phyloP scores from a whole-genome alignment of 2,329 filamentous ascomycete genomes.

The Penicillium fuscoglaucum region DNA sequence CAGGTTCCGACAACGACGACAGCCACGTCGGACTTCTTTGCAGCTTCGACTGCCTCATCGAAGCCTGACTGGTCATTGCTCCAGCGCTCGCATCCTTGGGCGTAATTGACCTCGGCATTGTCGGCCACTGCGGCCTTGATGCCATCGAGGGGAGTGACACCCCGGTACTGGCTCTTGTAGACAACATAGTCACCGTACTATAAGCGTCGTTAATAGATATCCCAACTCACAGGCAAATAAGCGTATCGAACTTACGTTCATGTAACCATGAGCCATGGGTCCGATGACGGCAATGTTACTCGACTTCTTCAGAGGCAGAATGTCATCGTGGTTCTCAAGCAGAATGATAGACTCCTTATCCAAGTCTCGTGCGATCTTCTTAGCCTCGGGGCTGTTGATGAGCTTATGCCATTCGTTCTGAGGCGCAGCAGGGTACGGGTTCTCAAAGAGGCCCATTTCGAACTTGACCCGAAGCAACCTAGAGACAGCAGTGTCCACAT shows the following conservation, averaged over 20 bases:
- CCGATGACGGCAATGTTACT: slow-evolving; percentile 73
- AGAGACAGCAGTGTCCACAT: slow-evolving; percentile 67
- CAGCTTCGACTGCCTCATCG: slow-evolving; percentile 63
- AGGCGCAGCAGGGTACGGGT: slow-evolving; percentile 62
- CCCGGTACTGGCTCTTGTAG: slow-evolving; percentile 61
- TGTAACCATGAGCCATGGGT: slow-evolving; percentile 69
- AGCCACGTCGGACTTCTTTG: slow-evolving; percentile 67
- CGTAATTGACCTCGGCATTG: slow-evolving; percentile 63
- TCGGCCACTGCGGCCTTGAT: slow-evolving; percentile 60
- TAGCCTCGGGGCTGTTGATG: slow-evolving; percentile 62
- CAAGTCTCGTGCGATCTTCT: slow-evolving; percentile 61
- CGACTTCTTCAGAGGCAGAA: slow-evolving; percentile 59
- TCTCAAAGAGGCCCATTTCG: slow-evolving; percentile 68
- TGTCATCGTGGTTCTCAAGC: slow-evolving; percentile 58
- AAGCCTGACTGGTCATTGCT: slow-evolving; percentile 69
- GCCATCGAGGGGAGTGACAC: slow-evolving; percentile 69
- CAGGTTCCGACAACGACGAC: slow-evolving; percentile 74
- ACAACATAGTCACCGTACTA: slow-evolving; percentile 74
- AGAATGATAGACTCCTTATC: slow-evolving; percentile 65
- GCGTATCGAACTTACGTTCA: slow-evolving; percentile 57
- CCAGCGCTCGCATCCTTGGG: slow-evolving; percentile 71
- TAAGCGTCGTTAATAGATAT: neutral
- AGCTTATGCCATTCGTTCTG: slow-evolving; percentile 56
- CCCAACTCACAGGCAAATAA: rapidly evolving
- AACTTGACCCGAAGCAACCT: slow-evolving; percentile 69